phyloP scores from a whole-genome alignment of 441 rosid species.

The Erodium trifolium region DNA sequence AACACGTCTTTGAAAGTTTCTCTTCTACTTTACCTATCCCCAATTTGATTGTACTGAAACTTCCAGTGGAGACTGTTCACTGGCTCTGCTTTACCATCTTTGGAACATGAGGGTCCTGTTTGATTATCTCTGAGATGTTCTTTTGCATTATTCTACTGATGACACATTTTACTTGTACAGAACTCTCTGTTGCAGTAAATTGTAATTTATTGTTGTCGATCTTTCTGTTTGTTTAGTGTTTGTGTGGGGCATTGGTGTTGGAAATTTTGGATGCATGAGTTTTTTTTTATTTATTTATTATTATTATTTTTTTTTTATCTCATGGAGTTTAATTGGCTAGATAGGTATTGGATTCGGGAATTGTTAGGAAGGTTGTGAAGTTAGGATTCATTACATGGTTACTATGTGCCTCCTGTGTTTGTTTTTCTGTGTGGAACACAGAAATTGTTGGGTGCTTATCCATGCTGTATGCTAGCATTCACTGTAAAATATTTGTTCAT shows the following conservation, averaged over 20 bases:
- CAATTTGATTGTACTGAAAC: no score
- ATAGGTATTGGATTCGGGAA: neutral
- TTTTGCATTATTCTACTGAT: no score
- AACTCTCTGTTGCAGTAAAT: no score
- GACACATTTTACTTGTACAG: no score
- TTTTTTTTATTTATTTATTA: no score
- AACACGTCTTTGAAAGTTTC: no score
- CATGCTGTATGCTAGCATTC: neutral
- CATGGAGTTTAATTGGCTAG: constrained; percentile 1
- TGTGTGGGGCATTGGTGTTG: neutral
- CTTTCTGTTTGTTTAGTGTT: neutral
- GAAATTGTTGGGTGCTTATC: neutral
- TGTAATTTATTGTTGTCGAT: no score
- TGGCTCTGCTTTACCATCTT: no score
- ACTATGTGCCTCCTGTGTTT: neutral
- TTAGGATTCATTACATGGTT: neutral
- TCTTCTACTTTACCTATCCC: no score
- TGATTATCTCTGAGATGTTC: no score
- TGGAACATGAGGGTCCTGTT: no score
- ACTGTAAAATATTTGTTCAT: neutral
- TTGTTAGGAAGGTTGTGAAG: neutral
- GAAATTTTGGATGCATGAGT: neutral
- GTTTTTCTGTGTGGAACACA: neutral
- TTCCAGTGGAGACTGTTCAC: no score
- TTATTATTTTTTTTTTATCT: neutral